phyloP scores from a whole-genome alignment of 2,329 filamentous ascomycete genomes.

The Xylaria sp. region DNA sequence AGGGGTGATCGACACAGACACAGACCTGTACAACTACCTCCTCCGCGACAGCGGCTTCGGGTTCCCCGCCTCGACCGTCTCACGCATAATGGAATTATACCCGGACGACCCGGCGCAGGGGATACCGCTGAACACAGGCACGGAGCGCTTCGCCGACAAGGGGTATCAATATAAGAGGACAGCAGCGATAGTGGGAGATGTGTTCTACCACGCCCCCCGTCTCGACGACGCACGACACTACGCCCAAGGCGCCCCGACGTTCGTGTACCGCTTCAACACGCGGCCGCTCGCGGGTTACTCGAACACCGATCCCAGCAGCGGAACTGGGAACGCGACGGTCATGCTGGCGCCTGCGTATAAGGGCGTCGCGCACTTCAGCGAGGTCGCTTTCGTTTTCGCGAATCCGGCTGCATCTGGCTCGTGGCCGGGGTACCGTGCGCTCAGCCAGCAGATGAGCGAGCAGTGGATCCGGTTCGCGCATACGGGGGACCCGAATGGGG shows the following conservation, averaged over 20 bases:
- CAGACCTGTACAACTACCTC: constrained; percentile 40
- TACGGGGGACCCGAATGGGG: constrained; percentile 42
- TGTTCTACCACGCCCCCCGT: constrained; percentile 64
- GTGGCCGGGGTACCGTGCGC: constrained; percentile 41
- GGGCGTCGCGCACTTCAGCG: constrained; percentile 51
- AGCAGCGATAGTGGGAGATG: constrained; percentile 65
- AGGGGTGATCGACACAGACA: constrained; percentile 42
- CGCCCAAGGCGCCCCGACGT: constrained; percentile 56
- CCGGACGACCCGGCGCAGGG: constrained; percentile 60
- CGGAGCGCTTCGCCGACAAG: constrained; percentile 47
- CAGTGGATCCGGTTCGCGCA: constrained; percentile 47
- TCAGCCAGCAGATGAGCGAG: constrained; percentile 45
- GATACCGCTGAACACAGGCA: constrained; percentile 56
- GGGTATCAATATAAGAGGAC: constrained; percentile 64
- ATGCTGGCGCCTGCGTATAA: constrained; percentile 47
- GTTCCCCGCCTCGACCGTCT: constrained; percentile 43
- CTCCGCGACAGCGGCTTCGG: constrained; percentile 38
- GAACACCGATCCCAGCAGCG: neutral
- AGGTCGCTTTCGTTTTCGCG: constrained; percentile 54
- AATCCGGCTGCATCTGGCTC: constrained; percentile 43
- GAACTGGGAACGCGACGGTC: constrained; percentile 11
- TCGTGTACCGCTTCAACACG: constrained; percentile 71
- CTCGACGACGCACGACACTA: constrained; percentile 60
- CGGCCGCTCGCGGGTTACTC: constrained; percentile 35
- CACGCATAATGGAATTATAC: constrained; percentile 57